Evolutionary conservation across 1,284 basidiomycete genomes (phyloP), one percentile per base, ranked within the genome.

Genomic region (Puccinia triticina): DNA sequence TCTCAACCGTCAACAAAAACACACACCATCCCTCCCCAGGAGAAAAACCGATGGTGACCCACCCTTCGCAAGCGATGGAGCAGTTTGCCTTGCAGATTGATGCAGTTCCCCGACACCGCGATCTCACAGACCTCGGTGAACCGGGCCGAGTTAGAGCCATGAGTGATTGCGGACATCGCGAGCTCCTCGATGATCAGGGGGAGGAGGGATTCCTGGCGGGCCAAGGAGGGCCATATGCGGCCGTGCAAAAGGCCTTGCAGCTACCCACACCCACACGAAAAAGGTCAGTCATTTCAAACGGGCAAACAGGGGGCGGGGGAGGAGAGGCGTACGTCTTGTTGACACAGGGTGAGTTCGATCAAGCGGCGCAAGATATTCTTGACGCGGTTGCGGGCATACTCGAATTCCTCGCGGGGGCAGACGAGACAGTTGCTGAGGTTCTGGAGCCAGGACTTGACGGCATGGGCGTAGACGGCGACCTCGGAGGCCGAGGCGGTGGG

Each of bases 361-460:
- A 96, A 87, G 11, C 91, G 89, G 43, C 93, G 90, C 75, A 95
- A 89, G 84, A 92, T 92, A 85, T 95, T 93, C 16, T 93, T 90
- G 29, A 95, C 86, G 59, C 85, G 84, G 81, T 85, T 86, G 64
- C 85, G 84, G 48, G 82, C 83, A 32, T 85, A 85, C 83, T 82
- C 29, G 84, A 85, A 66, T 43, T 87, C 87, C 43, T 87, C 87
- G 84, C 89, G 90, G 0, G 91, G 90, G 0, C 93, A 92, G 84
- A 92, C 92, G 55, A 91, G 90, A 84, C 93, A 95, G 29, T 88
- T 86, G 1, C 90, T 89, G 1, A 96, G 88, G 85, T 95, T 95
- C 86, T 90, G 91, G 69, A 96, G 89, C 94, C 94, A 96, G 1
- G 94, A 93, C 66, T 90, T 90, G 88, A 95, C 90, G 85, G 94